phyloP scores from a whole-genome alignment of 2,329 filamentous ascomycete species.

The Aspergillus hiratsukae region DNA sequence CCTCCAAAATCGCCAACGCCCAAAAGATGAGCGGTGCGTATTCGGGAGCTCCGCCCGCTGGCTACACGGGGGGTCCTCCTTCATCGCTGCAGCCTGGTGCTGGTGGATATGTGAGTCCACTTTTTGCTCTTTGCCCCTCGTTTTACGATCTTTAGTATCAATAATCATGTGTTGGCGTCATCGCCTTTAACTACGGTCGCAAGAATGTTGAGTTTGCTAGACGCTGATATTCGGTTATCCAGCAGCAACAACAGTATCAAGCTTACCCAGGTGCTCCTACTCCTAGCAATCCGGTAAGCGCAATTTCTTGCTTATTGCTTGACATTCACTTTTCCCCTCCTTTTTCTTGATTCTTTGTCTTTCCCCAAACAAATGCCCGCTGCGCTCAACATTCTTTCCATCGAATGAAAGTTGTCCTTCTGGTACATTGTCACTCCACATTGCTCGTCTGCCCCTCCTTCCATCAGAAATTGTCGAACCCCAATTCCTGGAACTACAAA shows the following conservation, averaged over 20 bases:
- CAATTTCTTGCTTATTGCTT: conserved; percentile 11
- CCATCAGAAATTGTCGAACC: conserved; percentile 1
- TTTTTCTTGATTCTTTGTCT: conserved; percentile 4
- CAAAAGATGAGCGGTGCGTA: conserved; percentile 29
- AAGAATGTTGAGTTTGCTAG: background rate
- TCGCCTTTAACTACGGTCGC: conserved; percentile 1
- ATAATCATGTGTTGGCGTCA: conserved; percentile 16
- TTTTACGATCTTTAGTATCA: background rate
- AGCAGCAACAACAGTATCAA: conserved; percentile 41
- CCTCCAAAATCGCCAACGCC: conserved; percentile 37
- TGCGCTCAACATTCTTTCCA: conserved; percentile 5
- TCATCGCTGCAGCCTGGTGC: conserved; percentile 31
- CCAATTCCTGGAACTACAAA: conserved; percentile 1
- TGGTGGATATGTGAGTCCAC: conserved; percentile 51
- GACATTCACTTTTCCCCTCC: background rate
- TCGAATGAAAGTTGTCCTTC: conserved; percentile 10
- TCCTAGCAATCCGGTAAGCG: conserved; percentile 34
- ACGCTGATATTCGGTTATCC: conserved; percentile 2
- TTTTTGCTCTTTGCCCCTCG: conserved; percentile 6
- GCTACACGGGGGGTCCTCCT: conserved; percentile 37
- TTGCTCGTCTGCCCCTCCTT: conserved; percentile 3
- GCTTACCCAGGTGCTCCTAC: conserved; percentile 46
- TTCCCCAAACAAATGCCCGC: background rate
- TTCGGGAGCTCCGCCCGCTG: conserved; percentile 32
- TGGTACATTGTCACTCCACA: conserved; percentile 3